Evolutionary conservation across 2,329 filamentous ascomycete species (phyloP), one percentile per base, ranked within the genome.

Genomic region (Achaetomium macrosporum): DNA sequence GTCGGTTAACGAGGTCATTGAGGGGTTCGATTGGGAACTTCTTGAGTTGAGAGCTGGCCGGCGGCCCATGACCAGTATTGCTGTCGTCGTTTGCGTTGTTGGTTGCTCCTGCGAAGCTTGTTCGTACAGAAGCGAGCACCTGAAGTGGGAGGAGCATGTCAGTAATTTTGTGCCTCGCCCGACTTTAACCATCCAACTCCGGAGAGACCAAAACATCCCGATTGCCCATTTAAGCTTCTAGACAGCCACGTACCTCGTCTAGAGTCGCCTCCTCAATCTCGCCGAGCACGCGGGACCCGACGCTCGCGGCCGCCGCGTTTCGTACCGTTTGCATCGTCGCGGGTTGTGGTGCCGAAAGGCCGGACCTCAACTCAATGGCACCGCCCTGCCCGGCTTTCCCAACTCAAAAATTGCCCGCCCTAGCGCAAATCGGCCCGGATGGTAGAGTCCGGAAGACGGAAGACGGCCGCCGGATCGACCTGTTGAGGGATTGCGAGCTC

Each of bases 231-330:
- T 10, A 17, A 36, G 20, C 36, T 17, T 13, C 30, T 15, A 12
- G 20, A 29, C 43, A 36, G 29, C 42, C 41, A 42, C 62, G 30
- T 58, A 85, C 82, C 74, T 83, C 77, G 63, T 84, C 79, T 39
- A 85, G 68, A 64, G 70, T 82, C 55, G 68, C 71, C 65, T 80
- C 77, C 60, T 81, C 77, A 47, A 83, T 68, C 62, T 84, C 79
- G 3, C 67, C 70, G 44, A 85, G 65, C 51, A 84, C 51, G 53
- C 74, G 65, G 40, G 69, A 70, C 17, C 82, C 81, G 7, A 73
- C 68, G 25, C 66, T 66, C 44, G 68, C 70, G 50, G 74, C 60
- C 3, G 58, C 72, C 61, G 71, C 69, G 57, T 61, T 55, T 54
- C 67, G 64, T 64, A 71, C 69, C 57, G 61, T 55, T 56, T 68